Base-by-base conservation (phyloP, 768 basidiomycete species). In the Russula olivacea region DNA sequence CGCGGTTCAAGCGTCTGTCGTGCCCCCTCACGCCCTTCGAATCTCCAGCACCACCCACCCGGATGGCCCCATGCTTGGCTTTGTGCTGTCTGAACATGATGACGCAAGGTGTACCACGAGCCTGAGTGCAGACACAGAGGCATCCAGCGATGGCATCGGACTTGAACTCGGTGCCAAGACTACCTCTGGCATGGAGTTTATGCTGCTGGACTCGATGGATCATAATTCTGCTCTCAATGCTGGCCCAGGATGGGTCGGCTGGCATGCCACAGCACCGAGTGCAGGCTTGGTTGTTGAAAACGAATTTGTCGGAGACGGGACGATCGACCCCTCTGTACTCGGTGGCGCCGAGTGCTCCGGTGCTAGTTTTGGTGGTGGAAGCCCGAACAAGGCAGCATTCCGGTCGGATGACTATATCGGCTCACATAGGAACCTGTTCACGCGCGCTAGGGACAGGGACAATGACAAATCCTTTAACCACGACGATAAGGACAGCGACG, bases 291-390 rank as follows among this genome's bases (percentile, higher is more conserved):
- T 10, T 6, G 15, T 19, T n/a, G 43, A 25, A 14, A 25, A 38
- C 6, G 63, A 64, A 34, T 52, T 60, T 15, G 41, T 36, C 9
- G 66, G 66, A 1, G 48, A 65, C 7, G 63, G 66, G 12, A 67
- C 66, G 41, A 67, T 67, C 23, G 63, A 61, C 41, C 66, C 66
- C 1, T 61, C 66, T 4, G 36, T 67, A 2, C 66, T 67, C 7
- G 57, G 59, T 23, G 51, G 63, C 0, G 11, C 17, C 8, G 15
- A 50, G 0, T 25, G 10, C 25, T 23, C 2, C 17, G 23, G 0
- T 41, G 4, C 17, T 41, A 55, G 30, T 28, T 43, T 6, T 7
- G 38, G 38, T 57, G 48, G 34, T 30, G 43, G 14, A n/a, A 53
- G 55, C 34, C 60, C 60, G 7, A 14, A 45, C n/a, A 63, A 58